Base-by-base conservation (phyloP, 2,329 filamentous ascomycete species). In the Mollisiaceae sp. region DNA sequence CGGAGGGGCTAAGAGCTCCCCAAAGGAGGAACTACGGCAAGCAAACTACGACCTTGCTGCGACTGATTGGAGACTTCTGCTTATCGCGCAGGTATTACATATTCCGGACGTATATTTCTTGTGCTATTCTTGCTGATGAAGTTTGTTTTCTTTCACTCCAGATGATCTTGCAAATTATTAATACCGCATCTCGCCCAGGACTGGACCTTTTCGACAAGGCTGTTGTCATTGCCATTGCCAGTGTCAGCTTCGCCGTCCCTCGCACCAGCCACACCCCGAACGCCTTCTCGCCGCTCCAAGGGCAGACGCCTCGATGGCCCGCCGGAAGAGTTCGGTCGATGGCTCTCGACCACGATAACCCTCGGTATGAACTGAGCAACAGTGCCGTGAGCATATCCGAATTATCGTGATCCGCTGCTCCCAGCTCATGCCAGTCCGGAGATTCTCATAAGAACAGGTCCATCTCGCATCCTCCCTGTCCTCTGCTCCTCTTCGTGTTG, bases 391-490 rank as follows among this genome's bases (percentile, higher is more conserved):
- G 27, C 36, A 20, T 61, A 64, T 64, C 66, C 66, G 66, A 64
- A 55, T 66, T 67, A 65, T 67, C 66, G 64, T 67, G 59, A 59
- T 59, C 11, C 27, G 8, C 12, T 43, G 22, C n/a, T n/a, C 15
- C 20, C 62, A 24, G 67, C 75, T 85, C 2, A 57, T 57, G 45
- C 32, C 35, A 22, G 52, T 60, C 59, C 55, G 32, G 55, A 8
- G 22, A 15, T 54, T 32, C 50, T 54, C 50, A 54, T 54, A 54
- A 14, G 14, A 15, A 35, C 1, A 22, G 18, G 22, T 39, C 35
- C 35, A 8, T 20, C n/a, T n/a, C n/a, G n/a, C n/a, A n/a, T n/a
- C 18, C 9, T 5, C 32, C n/a, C 24, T 12, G 24, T 32, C 50
- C 50, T 54, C 56, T 59, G 35, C n/a, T 39, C 38, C 38, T 18